Evolutionary conservation across 2,329 filamentous ascomycete genomes (phyloP).

Genomic region (Verticillium nonalfalfae): DNA sequence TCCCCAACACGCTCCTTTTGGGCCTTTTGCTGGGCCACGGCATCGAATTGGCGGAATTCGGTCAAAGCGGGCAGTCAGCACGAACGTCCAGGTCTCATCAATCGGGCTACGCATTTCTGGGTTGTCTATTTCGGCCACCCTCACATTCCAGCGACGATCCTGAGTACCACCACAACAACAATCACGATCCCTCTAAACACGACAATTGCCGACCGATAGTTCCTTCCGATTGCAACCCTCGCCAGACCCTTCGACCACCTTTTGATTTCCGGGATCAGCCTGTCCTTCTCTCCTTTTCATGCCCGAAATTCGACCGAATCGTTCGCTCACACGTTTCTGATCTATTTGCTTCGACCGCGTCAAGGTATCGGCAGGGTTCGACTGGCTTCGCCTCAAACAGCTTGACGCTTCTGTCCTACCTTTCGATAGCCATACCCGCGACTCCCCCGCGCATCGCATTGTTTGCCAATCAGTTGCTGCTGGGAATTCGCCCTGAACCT

Average conservation of each 20-base stretch:
- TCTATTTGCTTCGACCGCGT: background rate
- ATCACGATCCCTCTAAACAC: background rate
- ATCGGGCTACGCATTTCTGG: background rate
- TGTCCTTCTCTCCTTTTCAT: background rate
- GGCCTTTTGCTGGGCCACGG: background rate
- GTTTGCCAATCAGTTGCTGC: background rate
- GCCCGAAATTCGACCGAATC: background rate
- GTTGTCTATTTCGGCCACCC: background rate
- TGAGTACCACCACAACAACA: background rate
- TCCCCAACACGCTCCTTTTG: background rate
- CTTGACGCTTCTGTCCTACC: background rate
- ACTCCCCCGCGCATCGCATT: no score
- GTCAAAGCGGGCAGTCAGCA: background rate
- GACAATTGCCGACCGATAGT: background rate
- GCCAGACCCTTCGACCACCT: background rate
- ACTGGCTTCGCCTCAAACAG: background rate
- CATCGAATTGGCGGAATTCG: background rate
- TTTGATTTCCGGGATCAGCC: background rate
- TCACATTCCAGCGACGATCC: background rate
- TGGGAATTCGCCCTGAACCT: background rate
- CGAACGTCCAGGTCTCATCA: background rate
- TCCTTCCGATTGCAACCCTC: background rate
- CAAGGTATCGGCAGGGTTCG: background rate
- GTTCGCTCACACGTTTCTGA: background rate
- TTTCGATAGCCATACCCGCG: background rate